phyloP scores from a whole-genome alignment of 441 rosid genomes.

The Biscutella laevigata region DNA sequence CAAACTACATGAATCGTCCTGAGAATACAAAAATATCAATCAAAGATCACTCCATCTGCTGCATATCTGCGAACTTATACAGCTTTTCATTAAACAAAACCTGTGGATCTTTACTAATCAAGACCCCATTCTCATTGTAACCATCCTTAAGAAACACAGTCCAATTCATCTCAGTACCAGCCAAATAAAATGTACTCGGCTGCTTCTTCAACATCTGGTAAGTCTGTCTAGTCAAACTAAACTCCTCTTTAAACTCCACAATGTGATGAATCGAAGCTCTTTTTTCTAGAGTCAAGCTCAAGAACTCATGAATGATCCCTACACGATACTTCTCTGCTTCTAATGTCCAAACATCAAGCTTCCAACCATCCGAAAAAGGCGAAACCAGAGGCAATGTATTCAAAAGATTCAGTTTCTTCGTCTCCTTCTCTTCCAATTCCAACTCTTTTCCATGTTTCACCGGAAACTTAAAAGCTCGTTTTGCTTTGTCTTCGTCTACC shows the following conservation, averaged over 20 bases:
- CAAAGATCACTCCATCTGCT: conserved; percentile 39
- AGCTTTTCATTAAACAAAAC: conserved; percentile 64
- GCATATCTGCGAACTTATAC: conserved; percentile 52
- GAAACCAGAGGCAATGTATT: conserved; percentile 70
- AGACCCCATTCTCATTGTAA: conserved; percentile 44
- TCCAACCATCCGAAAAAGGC: conserved; percentile 63
- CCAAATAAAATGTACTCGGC: conserved; percentile 61
- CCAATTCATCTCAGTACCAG: conserved; percentile 96
- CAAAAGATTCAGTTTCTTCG: conserved; percentile 41
- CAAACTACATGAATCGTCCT: too few species aligned
- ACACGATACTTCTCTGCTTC: conserved; percentile 87
- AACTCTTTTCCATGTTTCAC: conserved; percentile 59
- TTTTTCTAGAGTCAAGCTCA: conserved; percentile 81
- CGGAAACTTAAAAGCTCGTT: conserved; percentile 55
- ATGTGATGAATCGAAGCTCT: conserved; percentile 77
- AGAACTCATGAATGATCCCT: conserved; percentile 74
- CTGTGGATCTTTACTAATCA: conserved; percentile 66
- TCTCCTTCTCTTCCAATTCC: conserved; percentile 45
- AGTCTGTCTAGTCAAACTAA: conserved; percentile 73
- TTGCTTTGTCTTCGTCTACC: conserved; percentile 54
- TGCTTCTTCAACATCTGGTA: conserved; percentile 77
- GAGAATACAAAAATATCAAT: too few species aligned
- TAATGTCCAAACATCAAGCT: conserved; percentile 54
- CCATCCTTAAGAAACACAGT: conserved; percentile 59
- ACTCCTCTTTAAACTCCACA: conserved; percentile 85